Conservation (phyloP, 768 basidiomycete genomes). For the Lentinula aciculospora region DNA sequence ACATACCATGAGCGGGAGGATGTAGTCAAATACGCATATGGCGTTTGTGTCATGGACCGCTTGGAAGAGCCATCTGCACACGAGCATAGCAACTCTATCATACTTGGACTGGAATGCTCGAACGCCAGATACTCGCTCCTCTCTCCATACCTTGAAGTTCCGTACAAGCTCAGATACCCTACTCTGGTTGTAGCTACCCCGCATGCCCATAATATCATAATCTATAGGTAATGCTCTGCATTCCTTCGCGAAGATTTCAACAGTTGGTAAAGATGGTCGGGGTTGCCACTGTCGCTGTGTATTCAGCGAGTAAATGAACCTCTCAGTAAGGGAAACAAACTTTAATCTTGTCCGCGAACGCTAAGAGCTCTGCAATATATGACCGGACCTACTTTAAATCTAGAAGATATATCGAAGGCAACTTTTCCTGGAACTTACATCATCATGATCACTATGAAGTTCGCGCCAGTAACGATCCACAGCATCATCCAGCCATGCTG, state of each 20-base stretch:
- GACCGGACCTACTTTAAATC: conserved; percentile 51
- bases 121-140: conserved; percentile 64
- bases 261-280: conserved; percentile 51
- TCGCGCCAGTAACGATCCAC: conserved; percentile 67
- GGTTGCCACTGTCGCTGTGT: conserved; percentile 48
- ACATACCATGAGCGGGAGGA: conserved; percentile 73
- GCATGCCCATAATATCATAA: conserved; percentile 72
- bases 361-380: conserved; percentile 70
- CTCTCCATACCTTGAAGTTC: conserved; percentile 64
- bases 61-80: conserved; percentile 77
- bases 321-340: conserved; percentile 26
- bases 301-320: neutral
- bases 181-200: conserved; percentile 53
- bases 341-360: conserved; percentile 68
- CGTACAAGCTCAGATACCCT: conserved; percentile 58
- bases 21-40: conserved; percentile 71
- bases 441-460: conserved; percentile 73
- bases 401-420: conserved; percentile 5
- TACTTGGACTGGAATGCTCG: conserved; percentile 84
- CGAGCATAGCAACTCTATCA: conserved; percentile 65
- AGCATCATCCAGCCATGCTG: conserved; percentile 68
- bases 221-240: conserved; percentile 50
- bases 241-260: conserved; percentile 63
- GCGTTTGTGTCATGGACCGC: conserved; percentile 75
- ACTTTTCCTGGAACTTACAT: conserved; percentile 35